phyloP scores from a whole-genome alignment of 2,329 filamentous ascomycete genomes.

The Phyllosticta capitalensis region DNA sequence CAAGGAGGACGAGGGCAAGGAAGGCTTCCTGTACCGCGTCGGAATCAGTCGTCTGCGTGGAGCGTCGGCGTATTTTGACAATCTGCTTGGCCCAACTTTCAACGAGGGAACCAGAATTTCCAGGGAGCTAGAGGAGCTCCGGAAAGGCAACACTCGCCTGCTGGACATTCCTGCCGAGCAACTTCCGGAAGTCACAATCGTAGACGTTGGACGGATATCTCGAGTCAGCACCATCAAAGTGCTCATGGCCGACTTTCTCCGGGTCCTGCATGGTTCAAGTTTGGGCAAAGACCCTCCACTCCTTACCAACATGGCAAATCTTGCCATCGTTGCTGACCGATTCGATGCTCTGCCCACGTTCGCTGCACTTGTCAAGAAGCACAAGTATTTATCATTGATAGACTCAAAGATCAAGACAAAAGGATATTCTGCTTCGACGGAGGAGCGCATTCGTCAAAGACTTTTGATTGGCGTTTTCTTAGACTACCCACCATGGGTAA shows the following conservation, averaged over 20 bases:
- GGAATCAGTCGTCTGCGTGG: conserved; percentile 46
- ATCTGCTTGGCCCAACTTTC: conserved; percentile 57
- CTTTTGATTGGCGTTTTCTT: conserved; percentile 57
- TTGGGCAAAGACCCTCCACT: conserved; percentile 35
- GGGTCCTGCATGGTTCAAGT: conserved; percentile 52
- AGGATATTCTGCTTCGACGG: conserved; percentile 34
- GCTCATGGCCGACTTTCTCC: conserved; percentile 58
- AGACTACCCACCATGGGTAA: conserved; percentile 51
- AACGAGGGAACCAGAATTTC: conserved; percentile 50
- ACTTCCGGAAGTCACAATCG: conserved; percentile 55
- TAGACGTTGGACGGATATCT: conserved; percentile 61
- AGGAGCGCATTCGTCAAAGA: conserved; percentile 61
- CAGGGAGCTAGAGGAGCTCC: conserved; percentile 42
- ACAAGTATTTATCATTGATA: conserved; percentile 32
- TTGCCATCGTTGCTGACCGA: conserved; percentile 63
- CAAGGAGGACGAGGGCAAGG: conserved; percentile 50
- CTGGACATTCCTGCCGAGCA: conserved; percentile 39
- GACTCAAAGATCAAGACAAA: conserved; percentile 38
- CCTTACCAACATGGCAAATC: conserved; percentile 54
- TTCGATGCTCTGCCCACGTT: conserved; percentile 56
- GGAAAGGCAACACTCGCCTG: conserved; percentile 38
- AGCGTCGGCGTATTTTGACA: conserved; percentile 61
- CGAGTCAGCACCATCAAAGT: conserved; percentile 49
- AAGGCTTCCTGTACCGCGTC: conserved; percentile 53
- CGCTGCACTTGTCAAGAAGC: conserved; percentile 42